Percentiles rank a stretch among this genome's conserved stretches.
Evolutionary conservation across 305 asterid genomes (phyloP).

Genomic region (Salvia sclarea): DNA sequence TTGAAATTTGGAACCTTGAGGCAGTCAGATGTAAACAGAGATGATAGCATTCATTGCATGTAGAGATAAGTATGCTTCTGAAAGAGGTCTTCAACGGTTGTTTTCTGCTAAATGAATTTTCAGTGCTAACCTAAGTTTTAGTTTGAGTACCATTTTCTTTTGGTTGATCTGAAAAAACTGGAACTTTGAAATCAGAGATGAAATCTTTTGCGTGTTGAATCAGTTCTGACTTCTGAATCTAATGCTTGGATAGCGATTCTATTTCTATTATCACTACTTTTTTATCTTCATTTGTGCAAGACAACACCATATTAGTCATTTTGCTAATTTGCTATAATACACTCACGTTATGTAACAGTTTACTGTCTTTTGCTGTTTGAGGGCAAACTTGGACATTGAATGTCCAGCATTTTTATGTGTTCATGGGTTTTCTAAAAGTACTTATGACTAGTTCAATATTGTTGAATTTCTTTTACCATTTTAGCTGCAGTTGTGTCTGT

Average conservation of each 20-base stretch:
- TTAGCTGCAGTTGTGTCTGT: neutral
- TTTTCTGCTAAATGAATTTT: neutral
- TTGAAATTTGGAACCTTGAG: neutral
- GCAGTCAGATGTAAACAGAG: neutral
- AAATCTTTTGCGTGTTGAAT: neutral
- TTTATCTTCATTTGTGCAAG: neutral
- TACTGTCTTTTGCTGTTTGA: neutral
- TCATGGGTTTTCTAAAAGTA: neutral
- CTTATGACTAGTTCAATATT: neutral
- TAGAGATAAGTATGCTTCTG: neutral
- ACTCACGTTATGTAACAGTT: neutral
- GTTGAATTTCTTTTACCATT: neutral
- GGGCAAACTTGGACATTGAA: too few relatives aligned
- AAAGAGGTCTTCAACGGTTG: neutral
- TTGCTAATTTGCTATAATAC: neutral
- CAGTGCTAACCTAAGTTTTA: neutral
- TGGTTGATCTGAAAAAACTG: neutral
- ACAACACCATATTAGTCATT: neutral
- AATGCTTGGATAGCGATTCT: neutral
- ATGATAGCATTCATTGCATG: conserved; percentile 18
- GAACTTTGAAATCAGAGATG: neutral
- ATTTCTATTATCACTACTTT: neutral
- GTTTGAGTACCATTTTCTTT: neutral
- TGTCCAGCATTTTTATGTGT: neutral
- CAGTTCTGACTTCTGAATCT: neutral